A percentile compares a stretch with the other conserved stretches of the same genome.
Evolutionary conservation across 1,139 yeast species (phyloP).

Genomic region (Saccharomycopsis hybrid): DNA sequence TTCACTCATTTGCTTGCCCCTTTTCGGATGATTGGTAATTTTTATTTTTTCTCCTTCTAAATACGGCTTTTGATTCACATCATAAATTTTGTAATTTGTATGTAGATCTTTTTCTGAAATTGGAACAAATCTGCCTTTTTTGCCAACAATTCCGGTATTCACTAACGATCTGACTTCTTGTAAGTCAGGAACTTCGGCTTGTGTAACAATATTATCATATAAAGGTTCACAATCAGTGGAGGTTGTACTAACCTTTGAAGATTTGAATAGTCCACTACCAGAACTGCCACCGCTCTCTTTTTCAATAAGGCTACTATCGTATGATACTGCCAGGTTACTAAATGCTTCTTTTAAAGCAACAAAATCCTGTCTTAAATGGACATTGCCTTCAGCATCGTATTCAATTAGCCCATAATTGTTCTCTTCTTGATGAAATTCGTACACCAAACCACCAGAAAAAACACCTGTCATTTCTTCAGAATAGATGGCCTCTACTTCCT

Average conservation of each 20-base stretch:
- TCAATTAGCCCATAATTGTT: conserved; percentile 85
- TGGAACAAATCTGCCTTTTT: conserved; percentile 42
- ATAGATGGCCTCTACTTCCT: conserved; percentile 68
- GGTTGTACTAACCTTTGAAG: conserved; percentile 27
- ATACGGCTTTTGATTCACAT: conserved; percentile 34
- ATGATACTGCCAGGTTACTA: conserved; percentile 30
- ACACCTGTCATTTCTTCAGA: conserved; percentile 70
- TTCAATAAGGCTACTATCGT: conserved; percentile 22
- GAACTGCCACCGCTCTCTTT: conserved; percentile 13
- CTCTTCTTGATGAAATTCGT: conserved; percentile 84
- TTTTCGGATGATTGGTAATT: conserved; percentile 8
- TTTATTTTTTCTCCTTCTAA: conserved; percentile 17
- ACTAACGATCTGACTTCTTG: conserved; percentile 41
- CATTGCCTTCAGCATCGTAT: conserved; percentile 50
- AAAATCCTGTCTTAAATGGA: conserved; percentile 48
- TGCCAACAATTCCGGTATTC: conserved; percentile 39
- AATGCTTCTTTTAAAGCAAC: conserved; percentile 44
- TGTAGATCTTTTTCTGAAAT: conserved; percentile 36
- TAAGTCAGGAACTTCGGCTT: conserved; percentile 38
- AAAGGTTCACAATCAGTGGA: conserved; percentile 32
- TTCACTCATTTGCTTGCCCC: not conserved
- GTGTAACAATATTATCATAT: conserved; percentile 47
- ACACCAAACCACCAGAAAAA: conserved; percentile 89
- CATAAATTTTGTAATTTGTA: conserved; percentile 31
- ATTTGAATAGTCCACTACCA: conserved; percentile 19